A percentile compares a stretch with the other conserved stretches of the same genome.
Conservation (phyloP, 148 eudicot genomes). For the Mesembryanthemum crystallinum region DNA sequence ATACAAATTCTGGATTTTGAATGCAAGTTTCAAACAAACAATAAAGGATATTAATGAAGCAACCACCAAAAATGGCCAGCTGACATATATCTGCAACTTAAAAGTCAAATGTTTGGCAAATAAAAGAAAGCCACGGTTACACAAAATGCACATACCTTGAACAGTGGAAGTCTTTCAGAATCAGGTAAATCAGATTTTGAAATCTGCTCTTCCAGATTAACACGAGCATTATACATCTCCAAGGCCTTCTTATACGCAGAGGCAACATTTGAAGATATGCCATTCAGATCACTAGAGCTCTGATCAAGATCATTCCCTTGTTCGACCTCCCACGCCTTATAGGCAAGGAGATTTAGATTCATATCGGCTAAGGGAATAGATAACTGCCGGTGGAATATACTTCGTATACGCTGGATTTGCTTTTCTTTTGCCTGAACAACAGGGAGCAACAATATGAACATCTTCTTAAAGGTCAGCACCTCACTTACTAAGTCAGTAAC, state of each 20-base stretch:
- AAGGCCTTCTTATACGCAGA: slow-evolving; percentile 73
- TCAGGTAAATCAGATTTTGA: slow-evolving; percentile 51
- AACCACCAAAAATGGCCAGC: neutral
- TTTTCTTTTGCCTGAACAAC: slow-evolving; percentile 66
- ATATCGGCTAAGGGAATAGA: slow-evolving; percentile 67
- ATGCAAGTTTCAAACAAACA: too few relatives aligned
- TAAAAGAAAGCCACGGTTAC: neutral
- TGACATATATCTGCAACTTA: neutral
- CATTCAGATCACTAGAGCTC: slow-evolving; percentile 48
- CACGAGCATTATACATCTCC: slow-evolving; percentile 69
- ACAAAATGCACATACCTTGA: slow-evolving; percentile 47
- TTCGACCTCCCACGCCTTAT: slow-evolving; percentile 85
- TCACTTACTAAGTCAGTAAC: too few relatives aligned
- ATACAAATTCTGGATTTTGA: neutral
- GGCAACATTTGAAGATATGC: slow-evolving; percentile 59
- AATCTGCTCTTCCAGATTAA: slow-evolving; percentile 63
- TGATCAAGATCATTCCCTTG: slow-evolving; percentile 54
- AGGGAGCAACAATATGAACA: slow-evolving; percentile 2
- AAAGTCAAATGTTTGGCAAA: neutral
- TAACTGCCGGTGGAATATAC: slow-evolving; percentile 73
- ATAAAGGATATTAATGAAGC: too few relatives aligned
- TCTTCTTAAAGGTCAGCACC: neutral
- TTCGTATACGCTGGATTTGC: slow-evolving; percentile 79
- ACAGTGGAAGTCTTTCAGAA: slow-evolving; percentile 62
- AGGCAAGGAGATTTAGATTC: slow-evolving; percentile 50